Percentiles rank a stretch among this genome's conserved stretches.
Evolutionary conservation across 1,139 yeast species (phyloP).

Genomic region (Protomyces lactucae-debilis): DNA sequence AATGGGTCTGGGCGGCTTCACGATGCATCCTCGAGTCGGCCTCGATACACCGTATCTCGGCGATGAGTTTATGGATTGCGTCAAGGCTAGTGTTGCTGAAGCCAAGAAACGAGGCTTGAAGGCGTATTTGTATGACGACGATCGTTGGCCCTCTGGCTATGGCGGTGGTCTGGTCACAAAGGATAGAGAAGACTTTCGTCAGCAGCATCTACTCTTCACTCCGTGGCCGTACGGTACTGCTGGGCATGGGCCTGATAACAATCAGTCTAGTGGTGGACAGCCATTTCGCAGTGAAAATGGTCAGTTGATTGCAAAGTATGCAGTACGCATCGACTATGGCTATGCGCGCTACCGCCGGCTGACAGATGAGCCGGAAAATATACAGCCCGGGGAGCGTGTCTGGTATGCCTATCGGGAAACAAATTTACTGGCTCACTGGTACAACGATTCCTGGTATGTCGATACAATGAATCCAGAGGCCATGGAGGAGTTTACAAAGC

Average conservation of each 20-base stretch:
- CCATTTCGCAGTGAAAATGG: slow-evolving; percentile 23
- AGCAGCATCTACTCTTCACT: slow-evolving; percentile 16
- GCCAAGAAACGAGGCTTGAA: slow-evolving; percentile 17
- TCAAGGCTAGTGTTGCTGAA: slow-evolving; percentile 11
- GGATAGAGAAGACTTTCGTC: slow-evolving; percentile 13
- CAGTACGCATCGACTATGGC: slow-evolving; percentile 6
- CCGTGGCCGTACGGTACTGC: slow-evolving; percentile 22
- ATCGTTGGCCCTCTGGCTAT: slow-evolving; percentile 22
- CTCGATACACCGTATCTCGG: slow-evolving; percentile 21
- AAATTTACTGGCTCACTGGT: slow-evolving; percentile 11
- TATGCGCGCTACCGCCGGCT: slow-evolving; percentile 7
- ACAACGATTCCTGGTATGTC: slow-evolving; percentile 21
- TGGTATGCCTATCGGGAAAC: slow-evolving; percentile 25
- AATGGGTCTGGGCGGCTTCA: slow-evolving; percentile 24
- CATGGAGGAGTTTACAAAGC: slow-evolving; percentile 8
- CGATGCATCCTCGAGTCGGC: slow-evolving; percentile 25
- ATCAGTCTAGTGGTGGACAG: slow-evolving; percentile 19
- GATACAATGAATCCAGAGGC: slow-evolving; percentile 17
- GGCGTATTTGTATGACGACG: slow-evolving; percentile 21
- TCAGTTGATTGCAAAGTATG: slow-evolving; percentile 6
- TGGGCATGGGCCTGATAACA: slow-evolving; percentile 16
- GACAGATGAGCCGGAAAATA: slow-evolving; percentile 1
- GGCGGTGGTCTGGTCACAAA: slow-evolving; percentile 13
- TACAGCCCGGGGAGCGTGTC: slow-evolving; percentile 10
- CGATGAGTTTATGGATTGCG: slow-evolving; percentile 13